Evolutionary conservation across 202 grass and related monocot species (phyloP).

Genomic region (Setaria viridis): DNA sequence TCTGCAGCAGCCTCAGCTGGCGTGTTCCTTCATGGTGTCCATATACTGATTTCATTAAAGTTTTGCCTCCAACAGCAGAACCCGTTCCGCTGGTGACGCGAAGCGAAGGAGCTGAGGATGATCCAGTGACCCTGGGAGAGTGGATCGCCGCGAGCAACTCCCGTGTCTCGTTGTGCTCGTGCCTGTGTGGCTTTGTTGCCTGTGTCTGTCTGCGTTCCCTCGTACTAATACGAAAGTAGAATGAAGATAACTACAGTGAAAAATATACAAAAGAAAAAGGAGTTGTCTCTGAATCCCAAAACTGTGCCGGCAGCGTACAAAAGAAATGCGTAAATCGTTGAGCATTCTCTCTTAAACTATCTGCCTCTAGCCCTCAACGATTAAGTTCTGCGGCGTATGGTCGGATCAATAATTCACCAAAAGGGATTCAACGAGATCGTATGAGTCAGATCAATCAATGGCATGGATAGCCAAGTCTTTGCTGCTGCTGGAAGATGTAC

Average conservation of each 20-base stretch:
- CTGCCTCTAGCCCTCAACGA: neutral
- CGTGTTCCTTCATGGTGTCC: neutral
- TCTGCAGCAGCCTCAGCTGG: too few relatives aligned
- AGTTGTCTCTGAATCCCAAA: neutral
- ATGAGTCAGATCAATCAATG: neutral
- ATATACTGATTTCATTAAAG: constrained; percentile 50
- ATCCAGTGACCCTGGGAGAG: neutral
- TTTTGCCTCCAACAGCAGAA: constrained; percentile 80
- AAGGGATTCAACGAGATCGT: neutral
- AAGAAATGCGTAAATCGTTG: neutral
- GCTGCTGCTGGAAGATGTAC: neutral
- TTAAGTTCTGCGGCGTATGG: neutral
- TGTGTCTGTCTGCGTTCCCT: neutral
- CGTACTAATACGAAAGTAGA: constrained; percentile 14
- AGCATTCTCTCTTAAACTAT: neutral
- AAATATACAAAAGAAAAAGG: neutral
- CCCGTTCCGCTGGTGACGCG: constrained; percentile 74
- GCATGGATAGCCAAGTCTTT: neutral
- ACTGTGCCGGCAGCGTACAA: neutral
- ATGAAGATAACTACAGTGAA: neutral
- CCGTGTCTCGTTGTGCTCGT: constrained; percentile 1
- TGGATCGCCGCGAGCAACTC: neutral
- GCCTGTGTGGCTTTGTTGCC: neutral
- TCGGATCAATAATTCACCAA: neutral
- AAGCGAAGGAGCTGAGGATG: neutral